Evolutionary conservation across 2,329 filamentous ascomycete species (phyloP), one percentile per base, ranked within the genome.

Genomic region (Ilyonectria mors-panacis): DNA sequence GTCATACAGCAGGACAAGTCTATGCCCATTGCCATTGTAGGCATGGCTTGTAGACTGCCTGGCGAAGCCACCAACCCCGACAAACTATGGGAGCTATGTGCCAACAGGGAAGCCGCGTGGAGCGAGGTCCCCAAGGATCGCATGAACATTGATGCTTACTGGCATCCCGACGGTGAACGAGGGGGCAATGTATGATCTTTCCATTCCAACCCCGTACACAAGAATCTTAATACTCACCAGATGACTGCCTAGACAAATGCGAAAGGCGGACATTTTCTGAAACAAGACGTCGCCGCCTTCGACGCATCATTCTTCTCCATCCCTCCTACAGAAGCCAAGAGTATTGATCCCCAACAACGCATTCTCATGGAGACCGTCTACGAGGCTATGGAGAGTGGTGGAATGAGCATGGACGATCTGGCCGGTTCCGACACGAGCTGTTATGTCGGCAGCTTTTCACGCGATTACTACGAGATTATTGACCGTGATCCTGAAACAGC

Each of bases 381-480:
- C 23, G 63, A 65, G 44, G 63, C 70, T 23, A 62, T 74, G 15
- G 73, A 76, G 48, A 70, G 67, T 47, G 78, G 76, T 0, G 81
- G 81, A 15, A 57, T 80, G 2, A 65, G 76, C 7, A 51, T 55
- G 53, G 63, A 66, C 8, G 28, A 9, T 5, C 28, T 66, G 5
- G 44, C 61, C 1, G 61, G 61, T 2, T 64, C 61, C 1, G 33
- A 64, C 44, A 64, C 61, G 1, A 64, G 61, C 47, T 64, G 61
- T 13, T 64, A 64, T 28, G 61, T 64, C n/a, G 61, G 61, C 1
- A 45, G 61, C n/a, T 64, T 64, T 54, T 64, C 61, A n/a, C 30
- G 61, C 3, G 61, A 64, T 26, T 64, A 64, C 47, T 45, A 64
- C 37, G 61, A 64, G 13, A 64, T 64, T 6, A 47, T 47, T 59